Evolutionary conservation across 129 eudicot species (phyloP), one percentile per base, ranked within the genome.

Genomic region (Flaveria brownii): DNA sequence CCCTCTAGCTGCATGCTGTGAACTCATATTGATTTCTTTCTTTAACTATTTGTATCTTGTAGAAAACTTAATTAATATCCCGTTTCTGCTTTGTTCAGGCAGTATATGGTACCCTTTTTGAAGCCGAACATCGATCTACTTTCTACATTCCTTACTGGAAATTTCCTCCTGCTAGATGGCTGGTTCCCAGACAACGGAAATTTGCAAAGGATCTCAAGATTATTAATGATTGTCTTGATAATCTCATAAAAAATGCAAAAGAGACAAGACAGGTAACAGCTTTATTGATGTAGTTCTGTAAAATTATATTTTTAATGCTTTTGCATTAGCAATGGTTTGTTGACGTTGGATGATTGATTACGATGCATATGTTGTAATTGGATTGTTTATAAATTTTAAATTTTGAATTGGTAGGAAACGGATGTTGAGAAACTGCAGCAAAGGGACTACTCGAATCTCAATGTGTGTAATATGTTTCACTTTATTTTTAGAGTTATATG

Each of bases 101-200:
- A 70, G 99, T 95, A 28, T 95, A 95, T 63, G 99, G 99, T 65
- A 91, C 99, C 2, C 97, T 95, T 75, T 95, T 95, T 75, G 99
- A 95, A 88, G 99, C 99, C 45, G 99, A 95, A 71, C 99, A 95
- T 77, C 86, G 99, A 41, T 94, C 99, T 16, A 95, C 97, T 43
- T 95, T 95, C 86, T 95, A 95, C 83, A 76, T 95, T 71, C 99
- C 99, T 50, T 95, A 95, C 80, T 95, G 99, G 99, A 95, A 91
- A 77, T 76, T 95, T 64, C 99, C 99, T 33, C 65, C 85, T 65
- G 96, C 97, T 57, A 89, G 84, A 66, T 95, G 99, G 99, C 75
- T 95, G 46, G 96, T 95, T 73, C 99, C 99, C 23, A 81, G 99
- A 81, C 99, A 91, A 82, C 76, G 92, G 54, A 95, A 95, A 86